phyloP scores from a whole-genome alignment of 495 filamentous ascomycete genomes.

The Chaetomium cochliodes region DNA sequence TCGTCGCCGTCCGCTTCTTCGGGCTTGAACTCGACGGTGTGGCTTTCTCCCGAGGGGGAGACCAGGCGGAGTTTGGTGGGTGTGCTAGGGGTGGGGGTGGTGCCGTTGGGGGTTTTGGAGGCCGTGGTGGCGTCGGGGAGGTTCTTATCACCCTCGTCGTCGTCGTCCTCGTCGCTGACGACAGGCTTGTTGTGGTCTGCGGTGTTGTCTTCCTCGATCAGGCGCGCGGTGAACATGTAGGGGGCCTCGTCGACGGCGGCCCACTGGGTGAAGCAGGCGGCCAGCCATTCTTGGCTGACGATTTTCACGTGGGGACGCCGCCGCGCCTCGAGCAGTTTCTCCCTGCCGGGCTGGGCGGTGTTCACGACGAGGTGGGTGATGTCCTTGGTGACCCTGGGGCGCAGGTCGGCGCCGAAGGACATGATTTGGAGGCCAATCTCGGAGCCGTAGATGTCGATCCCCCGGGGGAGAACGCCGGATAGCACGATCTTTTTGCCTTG shows the following conservation, averaged over 20 bases:
- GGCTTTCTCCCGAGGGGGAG: conserved; percentile 17
- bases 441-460: conserved; percentile 66
- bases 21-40: neutral
- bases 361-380: conserved; percentile 57
- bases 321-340: conserved; percentile 80
- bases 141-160: conserved; percentile 25
- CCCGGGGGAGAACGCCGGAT: conserved; percentile 82
- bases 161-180: conserved; percentile 14
- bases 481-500: conserved; percentile 71
- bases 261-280: conserved; percentile 79
- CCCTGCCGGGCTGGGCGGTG: conserved; percentile 67
- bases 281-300: conserved; percentile 85
- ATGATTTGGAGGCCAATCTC: conserved; percentile 83
- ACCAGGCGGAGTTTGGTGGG: conserved; percentile 25
- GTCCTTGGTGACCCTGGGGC: conserved; percentile 48
- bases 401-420: conserved; percentile 77
- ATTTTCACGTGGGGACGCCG: conserved; percentile 74
- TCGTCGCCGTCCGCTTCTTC: neutral
- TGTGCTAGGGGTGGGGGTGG: neutral
- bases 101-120: conserved; percentile 14
- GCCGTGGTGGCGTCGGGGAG: conserved; percentile 7
- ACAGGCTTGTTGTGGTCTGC: neutral
- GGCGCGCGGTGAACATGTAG: conserved; percentile 62
- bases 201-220: conserved; percentile 15
- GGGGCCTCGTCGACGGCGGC: conserved; percentile 67